Evolutionary conservation across 805 yeast genomes (phyloP), one percentile per base, ranked within the genome.

Genomic region (Allodekkera sacchari): DNA sequence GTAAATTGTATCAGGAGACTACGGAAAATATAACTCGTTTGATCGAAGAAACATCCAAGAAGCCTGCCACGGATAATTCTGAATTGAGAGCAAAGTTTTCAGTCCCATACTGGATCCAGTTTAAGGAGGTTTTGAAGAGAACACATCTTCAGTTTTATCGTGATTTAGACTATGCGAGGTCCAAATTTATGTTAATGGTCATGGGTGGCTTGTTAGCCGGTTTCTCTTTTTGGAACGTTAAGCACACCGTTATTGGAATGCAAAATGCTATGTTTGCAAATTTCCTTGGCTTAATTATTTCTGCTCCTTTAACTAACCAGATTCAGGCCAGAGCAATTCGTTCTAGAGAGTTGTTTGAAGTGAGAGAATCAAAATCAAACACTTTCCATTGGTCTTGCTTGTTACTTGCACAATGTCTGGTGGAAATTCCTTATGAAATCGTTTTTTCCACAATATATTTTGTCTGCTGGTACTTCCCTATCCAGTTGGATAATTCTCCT

Each of bases 371-470:
- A 14, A 67, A 74, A 36, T 75, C 84, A 3, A 79, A 78, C 46
- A 81, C 83, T 27, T 81, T 75, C 63, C 80, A 77, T 45, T 81
- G 88, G 88, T 62, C 74, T 18, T 53, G 68, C 24, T 54, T 81
- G 54, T 47, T 78, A 27, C 25, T 77, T 11, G 54, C 77, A 8
- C 77, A 77, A 42, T 61, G 61, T 36, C 27, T 72, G n/a, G 63
- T 64, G 37, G 92, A 81, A 51, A 45, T 77, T 12, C 84, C 85
- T 3, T 81, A 72, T 55, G 66, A 68, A 31, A 43, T 69, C 15
- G 42, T 67, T 13, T 57, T 61, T 42, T 55, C 67, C 3, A 70
- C 83, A 1, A 23, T 80, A 9, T 68, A 71, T 31, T 64, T 48
- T 35, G 44, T 63, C 18, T 53, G 58, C 21, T 59, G 59, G 44